Evolutionary conservation across 768 basidiomycete species (phyloP), one percentile per base, ranked within the genome.

Genomic region (Lactarius psammicola): DNA sequence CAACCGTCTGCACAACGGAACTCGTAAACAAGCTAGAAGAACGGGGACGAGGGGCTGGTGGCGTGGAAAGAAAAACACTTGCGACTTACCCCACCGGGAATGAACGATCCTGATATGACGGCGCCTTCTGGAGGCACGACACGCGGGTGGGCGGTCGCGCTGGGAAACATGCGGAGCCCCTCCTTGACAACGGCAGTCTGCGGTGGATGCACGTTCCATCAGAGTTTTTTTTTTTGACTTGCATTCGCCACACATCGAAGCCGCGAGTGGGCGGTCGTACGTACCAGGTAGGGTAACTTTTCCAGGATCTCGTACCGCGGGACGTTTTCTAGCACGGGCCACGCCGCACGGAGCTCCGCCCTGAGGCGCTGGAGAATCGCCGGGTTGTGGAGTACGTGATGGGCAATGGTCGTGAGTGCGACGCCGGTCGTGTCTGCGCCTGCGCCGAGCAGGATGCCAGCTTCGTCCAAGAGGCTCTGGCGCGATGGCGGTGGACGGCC

Each of bases 161-260:
- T 80, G 63, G 78, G 76, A 31, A 76, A 73, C 67, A 81, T 74
- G 30, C 82, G 73, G 53, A 82, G 74, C 0, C 80, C 75, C 69
- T 83, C 81, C 63, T 82, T 82, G 34, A 82, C 75, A 34, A 82
- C 80, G 6, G 80, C 81, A 1, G 78, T 80, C 82, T 82, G 26
- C n/a, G n/a, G 20, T 15, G 18, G 33, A 15, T 10, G 36, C 13
- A 3, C 9, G 33, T n/a, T 33, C 17, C 33, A 28, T 49, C 46
- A 49, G n/a, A 36, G 0, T 13, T 38, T 40, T 7, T 34, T 34
- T 7, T 44, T 44, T 20, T 6, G 11, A 26, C 4, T 26, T 49
- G 23, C 11, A 6, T 13, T 18, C 5, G n/a, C 23, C 26, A 15
- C 49, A 26, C 49, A 6, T 51, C 49, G 23, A 42, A 18, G 2